Evolutionary conservation across 495 filamentous ascomycete species (phyloP).

Genomic region (Thermothielavioides terrestris): DNA sequence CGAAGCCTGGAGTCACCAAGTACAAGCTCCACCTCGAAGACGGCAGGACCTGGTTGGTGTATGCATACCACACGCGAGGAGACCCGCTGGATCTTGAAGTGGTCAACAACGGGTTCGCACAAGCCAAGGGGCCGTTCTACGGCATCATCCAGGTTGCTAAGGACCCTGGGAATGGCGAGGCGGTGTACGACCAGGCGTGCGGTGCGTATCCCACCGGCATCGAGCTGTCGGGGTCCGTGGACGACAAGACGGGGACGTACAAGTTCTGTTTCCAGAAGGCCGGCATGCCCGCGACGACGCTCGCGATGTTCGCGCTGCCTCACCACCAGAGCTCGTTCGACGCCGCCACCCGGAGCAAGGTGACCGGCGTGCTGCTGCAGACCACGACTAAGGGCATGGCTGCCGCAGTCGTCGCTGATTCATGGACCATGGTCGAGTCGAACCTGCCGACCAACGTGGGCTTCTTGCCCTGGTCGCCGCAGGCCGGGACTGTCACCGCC

Average conservation of each 20-base stretch:
- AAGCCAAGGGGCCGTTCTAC: constrained; percentile 39
- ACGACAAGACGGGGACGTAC: constrained; percentile 58
- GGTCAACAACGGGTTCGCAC: constrained; percentile 36
- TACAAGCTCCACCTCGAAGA: constrained; percentile 67
- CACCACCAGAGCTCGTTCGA: constrained; percentile 78
- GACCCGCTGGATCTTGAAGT: constrained; percentile 38
- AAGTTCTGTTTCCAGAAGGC: constrained; percentile 58
- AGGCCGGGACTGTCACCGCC: constrained; percentile 38
- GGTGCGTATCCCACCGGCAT: constrained; percentile 63
- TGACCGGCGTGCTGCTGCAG: constrained; percentile 54
- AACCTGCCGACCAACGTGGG: constrained; percentile 65
- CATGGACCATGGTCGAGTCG: constrained; percentile 69
- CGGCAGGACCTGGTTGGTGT: constrained; percentile 69
- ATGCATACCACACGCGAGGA: constrained; percentile 51
- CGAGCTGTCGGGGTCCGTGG: constrained; percentile 52
- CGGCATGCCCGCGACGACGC: constrained; percentile 45
- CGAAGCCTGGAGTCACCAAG: constrained; percentile 62
- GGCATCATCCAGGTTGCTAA: constrained; percentile 81
- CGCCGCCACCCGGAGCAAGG: constrained; percentile 41
- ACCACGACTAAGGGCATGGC: constrained; percentile 84
- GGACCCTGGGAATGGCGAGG: constrained; percentile 51
- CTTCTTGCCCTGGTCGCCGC: constrained; percentile 64
- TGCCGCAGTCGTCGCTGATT: constrained; percentile 61
- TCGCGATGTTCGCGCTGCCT: constrained; percentile 84
- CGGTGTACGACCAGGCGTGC: constrained; percentile 61